Evolutionary conservation across 371 early-diverging fungal genomes (phyloP), one percentile per base, ranked within the genome.

Genomic region (Haplosporangium sp.): DNA sequence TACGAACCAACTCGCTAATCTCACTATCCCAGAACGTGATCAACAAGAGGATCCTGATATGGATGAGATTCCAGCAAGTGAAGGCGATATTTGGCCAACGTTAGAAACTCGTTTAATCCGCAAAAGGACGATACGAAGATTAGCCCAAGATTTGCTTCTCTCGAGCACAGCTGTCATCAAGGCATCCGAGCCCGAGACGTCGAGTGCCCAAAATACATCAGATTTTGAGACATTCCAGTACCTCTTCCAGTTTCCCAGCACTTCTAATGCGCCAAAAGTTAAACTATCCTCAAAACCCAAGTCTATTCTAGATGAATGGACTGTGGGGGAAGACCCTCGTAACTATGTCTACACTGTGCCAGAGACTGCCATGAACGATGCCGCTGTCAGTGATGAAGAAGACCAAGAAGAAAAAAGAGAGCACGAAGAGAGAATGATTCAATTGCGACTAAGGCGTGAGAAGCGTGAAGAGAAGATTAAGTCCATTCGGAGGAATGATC

Each of bases 131-230:
- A 71, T 79, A 60, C 60, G 53, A 8, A 57, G 68, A 9, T 44
- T 79, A 61, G 74, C 74, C 1, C 74, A 79, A 20, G 74, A 79
- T 42, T 53, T 79, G 15, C 17, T 50, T 0, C 37, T 79, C 15
- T 20, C 67, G n/a, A 48, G 61, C 1, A 67, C 50, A 10, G 47
- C 64, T 2, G 45, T 79, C 42, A 39, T 71, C 45, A 68, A 44
- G n/a, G 45, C 52, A 50, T 3, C 47, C 0, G 69, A 72, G 52
- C 62, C 67, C 0, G 63, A 62, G 2, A 50, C 20, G 37, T 5
- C 38, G 1, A 45, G 20, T 19, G 48, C 34, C 3, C 59, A 63
- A 52, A 38, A 9, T 45, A 19, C 59, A 15, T 53, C 40, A 2
- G 34, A 42, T 6, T 20, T 39, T 3, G 27, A 44, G 27, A 48